Percentiles rank a stretch among this genome's conserved stretches.
Evolutionary conservation across 208 protist species (phyloP).

Genomic region (Leishmania turanica): DNA sequence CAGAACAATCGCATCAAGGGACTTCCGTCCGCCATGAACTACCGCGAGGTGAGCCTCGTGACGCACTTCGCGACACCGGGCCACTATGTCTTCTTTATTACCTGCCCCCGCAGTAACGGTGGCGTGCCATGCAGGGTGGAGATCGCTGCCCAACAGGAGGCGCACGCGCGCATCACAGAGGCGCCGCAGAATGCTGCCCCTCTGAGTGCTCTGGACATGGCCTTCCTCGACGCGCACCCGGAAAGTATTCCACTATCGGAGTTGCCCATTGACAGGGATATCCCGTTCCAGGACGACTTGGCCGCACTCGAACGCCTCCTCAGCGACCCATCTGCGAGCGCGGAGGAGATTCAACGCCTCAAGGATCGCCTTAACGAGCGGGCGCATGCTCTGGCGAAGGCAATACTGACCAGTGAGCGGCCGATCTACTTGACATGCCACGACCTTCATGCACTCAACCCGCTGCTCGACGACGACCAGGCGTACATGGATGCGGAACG

Average conservation of each 20-base stretch:
- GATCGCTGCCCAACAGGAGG: constrained; percentile 45
- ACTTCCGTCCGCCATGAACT: constrained; percentile 46
- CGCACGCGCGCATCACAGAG: constrained; percentile 63
- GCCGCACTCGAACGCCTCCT: constrained; percentile 26
- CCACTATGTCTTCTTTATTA: constrained; percentile 45
- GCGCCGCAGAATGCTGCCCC: constrained; percentile 43
- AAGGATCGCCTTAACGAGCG: constrained; percentile 47
- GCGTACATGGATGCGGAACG: constrained; percentile 51
- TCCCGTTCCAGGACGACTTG: constrained; percentile 40
- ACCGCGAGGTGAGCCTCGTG: constrained; percentile 63
- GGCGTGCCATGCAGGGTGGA: constrained; percentile 51
- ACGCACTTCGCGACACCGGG: constrained; percentile 33
- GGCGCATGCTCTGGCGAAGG: constrained; percentile 47
- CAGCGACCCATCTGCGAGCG: constrained; percentile 31
- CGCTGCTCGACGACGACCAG: constrained; percentile 49
- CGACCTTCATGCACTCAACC: constrained; percentile 55
- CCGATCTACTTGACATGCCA: constrained; percentile 38
- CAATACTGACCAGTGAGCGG: constrained; percentile 43
- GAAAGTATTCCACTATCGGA: constrained; percentile 37
- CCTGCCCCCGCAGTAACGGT: constrained; percentile 46
- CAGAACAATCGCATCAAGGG: constrained; percentile 48
- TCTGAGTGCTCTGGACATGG: constrained; percentile 42
- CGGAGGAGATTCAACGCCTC: constrained; percentile 35
- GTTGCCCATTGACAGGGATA: constrained; percentile 49
- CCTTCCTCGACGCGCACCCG: constrained; percentile 48